These are phyloP conservation scores for Ensete ventricosum DNA, from an alignment of 176 grass and related monocot species.

Conservation along the genomic window DNA sequence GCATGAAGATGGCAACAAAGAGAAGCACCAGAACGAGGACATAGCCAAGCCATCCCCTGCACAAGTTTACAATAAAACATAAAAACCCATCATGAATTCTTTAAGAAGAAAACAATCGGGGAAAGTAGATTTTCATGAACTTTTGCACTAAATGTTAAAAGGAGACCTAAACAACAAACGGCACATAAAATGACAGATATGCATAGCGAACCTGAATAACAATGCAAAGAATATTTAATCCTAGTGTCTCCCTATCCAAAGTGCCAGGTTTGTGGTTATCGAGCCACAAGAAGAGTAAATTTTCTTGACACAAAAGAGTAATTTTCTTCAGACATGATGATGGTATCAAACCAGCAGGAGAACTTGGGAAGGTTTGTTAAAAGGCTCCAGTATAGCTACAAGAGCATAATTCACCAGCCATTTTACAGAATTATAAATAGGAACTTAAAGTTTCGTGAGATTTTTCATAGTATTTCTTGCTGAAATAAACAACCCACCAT, in stretches of 20 bases:
- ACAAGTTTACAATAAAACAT: conserved; percentile 10
- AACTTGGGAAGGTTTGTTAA: neutral
- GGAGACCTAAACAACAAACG: too few species aligned
- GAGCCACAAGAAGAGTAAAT: neutral
- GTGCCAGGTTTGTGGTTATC: neutral
- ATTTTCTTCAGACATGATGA: neutral
- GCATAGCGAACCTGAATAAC: too few species aligned
- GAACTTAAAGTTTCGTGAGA: too few species aligned
- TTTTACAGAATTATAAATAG: too few species aligned
- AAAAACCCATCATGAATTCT: neutral
- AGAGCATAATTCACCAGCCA: too few species aligned
- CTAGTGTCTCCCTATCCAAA: neutral
- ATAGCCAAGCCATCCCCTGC: conserved; percentile 78
- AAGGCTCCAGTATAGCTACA: too few species aligned
- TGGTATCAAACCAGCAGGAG: neutral
- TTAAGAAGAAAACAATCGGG: neutral
- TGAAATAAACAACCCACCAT: too few species aligned
- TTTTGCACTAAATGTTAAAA: neutral
- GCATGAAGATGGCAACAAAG: conserved; percentile 74
- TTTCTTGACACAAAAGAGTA: neutral
- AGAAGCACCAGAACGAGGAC: conserved; percentile 47
- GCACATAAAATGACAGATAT: too few species aligned
- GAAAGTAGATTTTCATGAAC: neutral
- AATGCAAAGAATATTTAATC: neutral
- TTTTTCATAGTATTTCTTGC: too few species aligned